Base-by-base conservation (phyloP, 371 early-diverging fungal genomes). In the Mucor mucedo region DNA sequence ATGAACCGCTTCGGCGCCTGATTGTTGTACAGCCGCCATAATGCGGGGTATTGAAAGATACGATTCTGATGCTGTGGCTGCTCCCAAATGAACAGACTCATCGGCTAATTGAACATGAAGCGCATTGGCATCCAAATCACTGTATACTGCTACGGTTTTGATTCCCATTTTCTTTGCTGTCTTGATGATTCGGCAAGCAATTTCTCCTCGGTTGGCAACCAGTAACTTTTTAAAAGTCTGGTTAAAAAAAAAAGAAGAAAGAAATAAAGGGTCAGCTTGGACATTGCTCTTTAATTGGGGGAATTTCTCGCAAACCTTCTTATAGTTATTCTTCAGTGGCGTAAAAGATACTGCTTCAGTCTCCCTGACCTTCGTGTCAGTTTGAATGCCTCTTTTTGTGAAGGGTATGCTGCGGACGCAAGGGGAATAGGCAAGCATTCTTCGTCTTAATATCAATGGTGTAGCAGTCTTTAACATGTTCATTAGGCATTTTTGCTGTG, bases 101-200 rank as follows among this genome's bases (percentile, higher is more conserved):
- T 92, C 93, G 10, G 93, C 95, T 82, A 93, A 73, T 58, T 86
- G 84, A 27, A 93, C 95, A 75, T 92, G 93, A 56, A 89, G 83
- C 1, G 95, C 80, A 63, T 89, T 81, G 40, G 82, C 84, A 75
- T 97, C 97, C 52, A 94, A 89, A 58, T 93, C 79, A 11, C 80
- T 75, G 52, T 83, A 79, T 9, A 86, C 80, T 5, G 87, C 83
- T 0, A 84, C 84, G 0, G 87, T 84, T 27, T 72, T 69, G 27
- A 83, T 77, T 7, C 79, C 80, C 68, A 85, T 63, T 35, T 66
- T 63, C 9, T 66, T 68, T 41, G 77, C 74, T 1, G 87, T 84
- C 28, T 77, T 77, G 8, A 85, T 83, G 32, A 86, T 75, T 39
- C 87, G 80, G 47, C 78, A 76, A 0, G 84, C 83, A 53, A 80